phyloP scores from a whole-genome alignment of 2,329 filamentous ascomycete species.

The Alternaria ventricosa region DNA sequence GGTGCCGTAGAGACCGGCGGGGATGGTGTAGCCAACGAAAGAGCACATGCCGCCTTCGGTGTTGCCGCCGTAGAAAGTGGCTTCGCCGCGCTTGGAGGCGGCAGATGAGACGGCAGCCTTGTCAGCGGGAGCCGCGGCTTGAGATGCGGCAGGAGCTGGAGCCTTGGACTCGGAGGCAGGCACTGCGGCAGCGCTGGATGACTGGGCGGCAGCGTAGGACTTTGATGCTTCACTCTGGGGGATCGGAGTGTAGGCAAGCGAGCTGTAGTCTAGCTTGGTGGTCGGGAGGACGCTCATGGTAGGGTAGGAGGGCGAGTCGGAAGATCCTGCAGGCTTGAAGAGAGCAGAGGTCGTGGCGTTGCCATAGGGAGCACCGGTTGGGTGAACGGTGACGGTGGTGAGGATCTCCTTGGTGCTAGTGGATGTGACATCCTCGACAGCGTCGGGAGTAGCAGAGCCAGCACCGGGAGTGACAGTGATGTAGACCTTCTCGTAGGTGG shows the following conservation, averaged over 20 bases:
- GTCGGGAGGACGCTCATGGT: conserved; percentile 1
- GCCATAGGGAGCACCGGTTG: conserved; percentile 8
- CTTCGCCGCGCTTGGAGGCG: conserved; percentile 33
- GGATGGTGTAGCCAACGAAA: conserved; percentile 68
- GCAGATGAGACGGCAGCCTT: conserved; percentile 1
- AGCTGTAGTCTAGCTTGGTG: neutral
- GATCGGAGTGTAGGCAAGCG: neutral
- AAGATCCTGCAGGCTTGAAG: neutral
- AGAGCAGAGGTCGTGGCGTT: conserved; percentile 18
- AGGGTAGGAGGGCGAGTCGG: conserved; percentile 5
- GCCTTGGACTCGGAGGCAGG: conserved; percentile 2
- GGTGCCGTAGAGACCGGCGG: conserved; percentile 65
- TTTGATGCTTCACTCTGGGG: neutral
- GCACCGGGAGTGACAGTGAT: conserved; percentile 29
- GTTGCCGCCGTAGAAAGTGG: conserved; percentile 50
- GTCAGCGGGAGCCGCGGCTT: neutral
- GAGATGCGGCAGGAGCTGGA: neutral
- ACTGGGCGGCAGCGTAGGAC: neutral
- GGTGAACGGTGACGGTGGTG: conserved; percentile 25
- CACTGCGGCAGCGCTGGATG: neutral
- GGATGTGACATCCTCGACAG: conserved; percentile 12
- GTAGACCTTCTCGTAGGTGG: conserved; percentile 26
- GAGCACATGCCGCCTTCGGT: conserved; percentile 67
- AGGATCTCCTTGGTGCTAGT: conserved; percentile 21
- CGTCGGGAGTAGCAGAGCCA: conserved; percentile 6